Evolutionary conservation across 352 stramenopile species (phyloP).

Genomic region (Pythium coloratum): DNA sequence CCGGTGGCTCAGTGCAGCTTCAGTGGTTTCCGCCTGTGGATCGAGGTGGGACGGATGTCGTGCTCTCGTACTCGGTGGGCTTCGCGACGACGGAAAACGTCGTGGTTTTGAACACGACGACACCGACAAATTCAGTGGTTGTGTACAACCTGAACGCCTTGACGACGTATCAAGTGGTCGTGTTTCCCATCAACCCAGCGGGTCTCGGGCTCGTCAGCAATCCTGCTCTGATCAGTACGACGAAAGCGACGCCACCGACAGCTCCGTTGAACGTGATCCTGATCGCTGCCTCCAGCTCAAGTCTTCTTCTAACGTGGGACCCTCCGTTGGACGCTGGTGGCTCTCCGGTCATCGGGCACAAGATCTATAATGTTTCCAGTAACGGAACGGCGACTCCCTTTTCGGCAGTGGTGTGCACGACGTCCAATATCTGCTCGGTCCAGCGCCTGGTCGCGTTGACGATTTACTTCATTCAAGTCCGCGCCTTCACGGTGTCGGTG

Average conservation of each 20-base stretch:
- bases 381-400: conserved; percentile 26
- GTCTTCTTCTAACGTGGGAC: conserved; percentile 44
- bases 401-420: conserved; percentile 27
- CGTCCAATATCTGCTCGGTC: conserved; percentile 39
- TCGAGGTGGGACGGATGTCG: conserved; percentile 31
- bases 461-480: conserved; percentile 44
- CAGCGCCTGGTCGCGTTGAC: conserved; percentile 41
- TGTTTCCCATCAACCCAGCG: conserved; percentile 35
- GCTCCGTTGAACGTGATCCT: conserved; percentile 35
- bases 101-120: conserved; percentile 12
- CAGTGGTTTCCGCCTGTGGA: conserved; percentile 46
- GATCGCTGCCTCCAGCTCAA: conserved; percentile 39
- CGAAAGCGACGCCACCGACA: conserved; percentile 26
- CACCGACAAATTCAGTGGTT: conserved; percentile 3
- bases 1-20: conserved; percentile 44
- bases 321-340: conserved; percentile 49
- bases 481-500: conserved; percentile 30
- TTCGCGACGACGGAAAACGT: conserved; percentile 15
- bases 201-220: conserved; percentile 30
- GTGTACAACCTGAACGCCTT: conserved; percentile 47
- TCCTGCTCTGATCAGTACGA: conserved; percentile 32
- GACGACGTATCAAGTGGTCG: conserved; percentile 47
- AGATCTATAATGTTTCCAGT: conserved; percentile 36
- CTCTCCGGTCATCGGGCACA: conserved; percentile 46
- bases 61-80: conserved; percentile 34